phyloP scores from a whole-genome alignment of 2,329 filamentous ascomycete species.

The Lecanicillium sp. region DNA sequence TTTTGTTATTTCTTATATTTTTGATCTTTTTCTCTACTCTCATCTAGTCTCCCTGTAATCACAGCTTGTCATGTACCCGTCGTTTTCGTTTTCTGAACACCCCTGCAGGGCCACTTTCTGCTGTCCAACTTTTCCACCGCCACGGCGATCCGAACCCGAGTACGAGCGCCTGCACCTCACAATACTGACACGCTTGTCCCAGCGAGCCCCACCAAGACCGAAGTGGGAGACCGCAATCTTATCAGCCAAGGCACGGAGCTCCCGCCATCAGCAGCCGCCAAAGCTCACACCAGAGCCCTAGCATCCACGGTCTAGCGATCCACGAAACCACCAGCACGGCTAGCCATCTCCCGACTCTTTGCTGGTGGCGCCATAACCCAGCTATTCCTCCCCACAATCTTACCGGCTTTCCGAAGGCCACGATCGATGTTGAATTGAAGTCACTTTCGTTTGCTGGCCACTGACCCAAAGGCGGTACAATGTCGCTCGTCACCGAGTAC shows the following conservation, averaged over 20 bases:
- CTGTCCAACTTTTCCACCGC: no score
- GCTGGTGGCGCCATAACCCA: constrained; percentile 5
- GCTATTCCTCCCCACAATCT: background rate
- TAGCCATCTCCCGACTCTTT: constrained; percentile 6
- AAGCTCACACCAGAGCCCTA: constrained; percentile 4
- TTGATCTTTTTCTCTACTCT: background rate
- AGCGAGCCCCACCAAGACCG: no score
- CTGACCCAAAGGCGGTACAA: constrained; percentile 13
- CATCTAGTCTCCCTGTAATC: no score
- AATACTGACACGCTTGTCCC: background rate
- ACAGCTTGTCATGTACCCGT: background rate
- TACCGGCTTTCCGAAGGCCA: background rate
- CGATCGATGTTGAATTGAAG: constrained; percentile 8
- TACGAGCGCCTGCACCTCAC: background rate
- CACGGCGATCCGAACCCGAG: constrained; percentile 1
- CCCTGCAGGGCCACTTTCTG: no score
- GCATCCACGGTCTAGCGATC: background rate
- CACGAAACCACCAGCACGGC: constrained; percentile 1
- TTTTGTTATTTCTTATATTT: background rate
- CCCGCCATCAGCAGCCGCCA: background rate
- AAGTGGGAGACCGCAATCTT: no score
- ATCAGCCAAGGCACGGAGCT: background rate
- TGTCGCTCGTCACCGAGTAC: constrained; percentile 42
- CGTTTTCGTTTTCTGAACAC: constrained; percentile 2
- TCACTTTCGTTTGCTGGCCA: constrained; percentile 2